phyloP scores from a whole-genome alignment of 331 rosid genomes.

The Malus hybrid region DNA sequence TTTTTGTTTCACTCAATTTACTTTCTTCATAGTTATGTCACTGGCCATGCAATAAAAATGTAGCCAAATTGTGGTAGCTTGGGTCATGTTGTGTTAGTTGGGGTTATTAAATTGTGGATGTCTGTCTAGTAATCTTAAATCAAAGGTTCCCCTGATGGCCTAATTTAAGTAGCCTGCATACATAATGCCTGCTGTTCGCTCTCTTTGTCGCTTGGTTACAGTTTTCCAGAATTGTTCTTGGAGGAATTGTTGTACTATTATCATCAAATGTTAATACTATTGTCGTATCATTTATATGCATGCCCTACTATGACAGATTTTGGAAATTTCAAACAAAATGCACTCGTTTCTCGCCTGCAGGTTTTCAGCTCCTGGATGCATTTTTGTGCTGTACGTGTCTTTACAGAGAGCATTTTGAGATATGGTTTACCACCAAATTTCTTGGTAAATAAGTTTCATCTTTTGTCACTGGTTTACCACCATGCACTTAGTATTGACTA shows the following conservation, averaged over 20 bases:
- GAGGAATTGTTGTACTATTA: not conserved
- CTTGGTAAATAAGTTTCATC: constrained; percentile 49
- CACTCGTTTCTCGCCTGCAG: constrained; percentile 22
- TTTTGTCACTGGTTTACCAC: constrained; percentile 4
- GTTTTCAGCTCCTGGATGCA: constrained; percentile 99
- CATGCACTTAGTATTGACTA: constrained; percentile 8
- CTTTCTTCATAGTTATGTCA: not conserved
- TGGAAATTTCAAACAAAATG: not conserved
- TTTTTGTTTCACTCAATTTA: not conserved
- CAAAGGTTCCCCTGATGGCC: not conserved
- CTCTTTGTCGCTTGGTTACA: not conserved
- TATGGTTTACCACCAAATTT: constrained; percentile 93
- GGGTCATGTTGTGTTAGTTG: not conserved
- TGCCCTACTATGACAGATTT: not conserved
- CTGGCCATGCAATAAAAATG: not conserved
- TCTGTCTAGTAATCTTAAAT: not conserved
- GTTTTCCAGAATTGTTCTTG: not conserved
- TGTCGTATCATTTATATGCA: too few relatives aligned
- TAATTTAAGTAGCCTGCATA: not conserved
- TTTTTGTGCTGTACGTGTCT: constrained; percentile 82
- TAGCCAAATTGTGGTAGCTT: not conserved
- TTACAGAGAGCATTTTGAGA: constrained; percentile 92
- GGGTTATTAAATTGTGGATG: not conserved
- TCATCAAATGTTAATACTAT: not conserved
- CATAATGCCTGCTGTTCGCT: not conserved